Base-by-base conservation (phyloP, 768 basidiomycete species). In the Boletales sp. region DNA sequence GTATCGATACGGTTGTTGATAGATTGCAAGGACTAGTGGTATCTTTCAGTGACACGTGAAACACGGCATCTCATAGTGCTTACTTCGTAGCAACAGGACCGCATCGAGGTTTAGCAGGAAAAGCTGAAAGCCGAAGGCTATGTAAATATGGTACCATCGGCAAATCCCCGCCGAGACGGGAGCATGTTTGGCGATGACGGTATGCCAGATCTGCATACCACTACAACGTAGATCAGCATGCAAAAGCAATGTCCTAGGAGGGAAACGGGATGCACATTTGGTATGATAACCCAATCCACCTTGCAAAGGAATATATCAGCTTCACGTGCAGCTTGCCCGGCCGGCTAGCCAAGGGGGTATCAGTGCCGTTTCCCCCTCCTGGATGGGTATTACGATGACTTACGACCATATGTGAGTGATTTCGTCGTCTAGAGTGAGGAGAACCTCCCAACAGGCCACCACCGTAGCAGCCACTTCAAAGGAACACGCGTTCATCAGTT, bases 11-110 rank as follows among this genome's bases (percentile, higher is more conserved):
- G 18, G 40, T 49, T 18, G 34, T 21, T 17, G 61, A 19, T 54
- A 56, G 9, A 62, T 40, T 10, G 58, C 61, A 30, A 44, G 31
- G 15, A 63, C 61, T 62, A 27, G 32, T 4, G 5, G 17, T 1
- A 8, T 10, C 3, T 8, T 21, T 54, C 40, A 51, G 29, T 21
- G 6, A 2, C 17, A 38, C 29, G 18, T 38, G 17, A 29, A 34
- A 34, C 14, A 12, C 32, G 11, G 32, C 9, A 12, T 11, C 14
- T 34, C 11, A 34, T 14, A 5, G 6, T 5, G 52, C 61, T 48
- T 40, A 62, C 61, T 58, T 42, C 51, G 55, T 48, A 62, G 52
- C n/a, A 62, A 17, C 8, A 62, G 29, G 8, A 61, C 35, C 10
- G 29, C 24, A 32, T 63, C 45, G 1, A 62, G 36, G 21, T 41